A percentile compares a stretch with the other conserved stretches of the same genome.
Conservation (phyloP, 2,329 filamentous ascomycete species). For the Ophiosphaerella korrae region DNA sequence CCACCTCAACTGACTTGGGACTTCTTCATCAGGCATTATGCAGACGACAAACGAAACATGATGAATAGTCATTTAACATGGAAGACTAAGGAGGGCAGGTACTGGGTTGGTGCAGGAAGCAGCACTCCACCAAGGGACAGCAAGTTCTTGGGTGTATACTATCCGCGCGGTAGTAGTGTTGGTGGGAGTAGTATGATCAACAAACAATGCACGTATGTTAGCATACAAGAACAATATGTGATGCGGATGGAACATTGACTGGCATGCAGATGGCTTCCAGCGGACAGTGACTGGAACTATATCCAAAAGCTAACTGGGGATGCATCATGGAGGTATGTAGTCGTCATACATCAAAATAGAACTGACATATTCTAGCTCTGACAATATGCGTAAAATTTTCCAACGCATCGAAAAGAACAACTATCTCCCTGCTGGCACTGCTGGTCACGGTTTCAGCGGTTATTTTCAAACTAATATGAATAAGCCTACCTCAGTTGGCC, state of each 20-base stretch:
- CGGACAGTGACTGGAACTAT: conserved; percentile 63
- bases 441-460: conserved; percentile 62
- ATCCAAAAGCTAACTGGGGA: conserved; percentile 65
- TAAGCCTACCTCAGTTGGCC: conserved; percentile 56
- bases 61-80: conserved; percentile 64
- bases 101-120: conserved; percentile 58
- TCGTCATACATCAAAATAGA: too few relatives aligned
- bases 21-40: conserved; percentile 66
- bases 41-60: conserved; percentile 56
- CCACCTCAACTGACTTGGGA: conserved; percentile 46
- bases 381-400: conserved; percentile 62
- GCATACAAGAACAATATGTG: neutral
- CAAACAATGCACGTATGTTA: conserved; percentile 40
- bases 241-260: neutral
- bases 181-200: conserved; percentile 66
- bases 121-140: conserved; percentile 57
- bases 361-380: conserved; percentile 14
- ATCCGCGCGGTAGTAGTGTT: conserved; percentile 60
- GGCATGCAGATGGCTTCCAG: conserved; percentile 48
- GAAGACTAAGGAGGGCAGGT: conserved; percentile 54
- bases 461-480: conserved; percentile 60
- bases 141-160: conserved; percentile 57
- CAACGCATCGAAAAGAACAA: conserved; percentile 57
- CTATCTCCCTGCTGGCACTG: conserved; percentile 51
- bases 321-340: conserved; percentile 54